Evolutionary conservation across 768 basidiomycete genomes (phyloP).

Genomic region (Heimioporus sp.): DNA sequence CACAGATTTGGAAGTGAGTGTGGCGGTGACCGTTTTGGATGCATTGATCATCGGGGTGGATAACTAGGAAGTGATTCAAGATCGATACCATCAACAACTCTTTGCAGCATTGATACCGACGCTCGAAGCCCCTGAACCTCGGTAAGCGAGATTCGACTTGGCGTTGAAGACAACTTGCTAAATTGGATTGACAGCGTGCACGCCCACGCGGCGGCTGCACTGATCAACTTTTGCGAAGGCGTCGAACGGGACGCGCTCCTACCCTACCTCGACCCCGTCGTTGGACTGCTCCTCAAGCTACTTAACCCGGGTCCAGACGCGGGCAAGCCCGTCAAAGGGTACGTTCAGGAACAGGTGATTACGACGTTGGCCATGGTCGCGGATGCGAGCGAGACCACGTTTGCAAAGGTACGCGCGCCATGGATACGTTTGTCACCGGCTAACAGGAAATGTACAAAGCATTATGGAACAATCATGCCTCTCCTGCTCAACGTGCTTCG

Average conservation of each 20-base stretch:
- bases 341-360: slow-evolving; percentile 86
- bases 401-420: slow-evolving; percentile 54
- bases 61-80: slow-evolving; percentile 72
- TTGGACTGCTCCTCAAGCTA: slow-evolving; percentile 58
- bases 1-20: slow-evolving; percentile 76
- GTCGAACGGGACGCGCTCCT: slow-evolving; percentile 70
- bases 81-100: slow-evolving; percentile 62
- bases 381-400: slow-evolving; percentile 76
- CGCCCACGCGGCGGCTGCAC: slow-evolving; percentile 80
- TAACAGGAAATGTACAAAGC: slow-evolving; percentile 36
- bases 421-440: too few relatives aligned
- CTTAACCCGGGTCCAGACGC: slow-evolving; percentile 52
- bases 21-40: not conserved
- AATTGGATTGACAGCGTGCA: slow-evolving; percentile 56
- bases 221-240: slow-evolving; percentile 91
- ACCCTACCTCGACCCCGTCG: slow-evolving; percentile 78
- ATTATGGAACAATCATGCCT: slow-evolving; percentile 80
- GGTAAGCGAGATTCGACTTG: slow-evolving; percentile 38
- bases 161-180: not conserved
- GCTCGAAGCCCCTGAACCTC: slow-evolving; percentile 70
- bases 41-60: not conserved
- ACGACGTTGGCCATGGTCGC: slow-evolving; percentile 90
- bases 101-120: slow-evolving; percentile 71
- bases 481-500: slow-evolving; percentile 71
- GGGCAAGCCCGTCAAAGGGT: slow-evolving; percentile 44